Evolutionary conservation across 768 basidiomycete species (phyloP).

Genomic region (Gyrodon lividus): DNA sequence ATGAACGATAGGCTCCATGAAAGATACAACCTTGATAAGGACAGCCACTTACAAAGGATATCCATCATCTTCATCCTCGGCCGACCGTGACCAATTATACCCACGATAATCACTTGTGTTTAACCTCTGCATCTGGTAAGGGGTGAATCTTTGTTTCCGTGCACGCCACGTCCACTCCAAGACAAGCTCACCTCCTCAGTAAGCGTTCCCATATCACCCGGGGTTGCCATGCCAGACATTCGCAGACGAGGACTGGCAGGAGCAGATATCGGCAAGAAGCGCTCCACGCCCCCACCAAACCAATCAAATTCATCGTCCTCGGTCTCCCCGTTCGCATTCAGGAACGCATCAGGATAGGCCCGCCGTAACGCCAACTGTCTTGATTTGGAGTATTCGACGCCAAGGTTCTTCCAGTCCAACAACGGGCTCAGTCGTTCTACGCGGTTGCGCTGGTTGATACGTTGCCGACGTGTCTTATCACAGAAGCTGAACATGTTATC

Average conservation of each 20-base stretch:
- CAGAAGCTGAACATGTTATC: conserved; percentile 74
- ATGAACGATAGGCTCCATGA: conserved; percentile 5
- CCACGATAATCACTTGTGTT: conserved; percentile 80
- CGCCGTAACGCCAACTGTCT: conserved; percentile 87
- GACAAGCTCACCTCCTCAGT: conserved; percentile 67
- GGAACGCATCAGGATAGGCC: conserved; percentile 94
- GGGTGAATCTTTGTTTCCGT: background rate
- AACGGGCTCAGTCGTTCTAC: conserved; percentile 92
- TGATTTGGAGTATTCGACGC: conserved; percentile 95
- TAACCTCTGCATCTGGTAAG: conserved; percentile 75
- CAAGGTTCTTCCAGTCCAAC: conserved; percentile 97
- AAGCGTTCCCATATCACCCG: conserved; percentile 89
- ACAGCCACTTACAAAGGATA: conserved; percentile 75
- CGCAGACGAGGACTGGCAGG: conserved; percentile 87
- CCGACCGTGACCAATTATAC: conserved; percentile 53
- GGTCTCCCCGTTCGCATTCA: conserved; percentile 51
- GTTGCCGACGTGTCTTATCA: conserved; percentile 86
- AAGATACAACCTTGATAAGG: conserved; percentile 14
- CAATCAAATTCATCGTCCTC: conserved; percentile 43
- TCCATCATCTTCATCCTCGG: conserved; percentile 85
- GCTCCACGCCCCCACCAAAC: conserved; percentile 57
- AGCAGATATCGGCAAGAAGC: conserved; percentile 68
- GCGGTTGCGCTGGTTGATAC: conserved; percentile 98
- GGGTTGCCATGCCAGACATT: conserved; percentile 76
- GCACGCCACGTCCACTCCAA: conserved; percentile 1